phyloP scores from a whole-genome alignment of 352 stramenopile species.

The Globisporangium iwayamae region DNA sequence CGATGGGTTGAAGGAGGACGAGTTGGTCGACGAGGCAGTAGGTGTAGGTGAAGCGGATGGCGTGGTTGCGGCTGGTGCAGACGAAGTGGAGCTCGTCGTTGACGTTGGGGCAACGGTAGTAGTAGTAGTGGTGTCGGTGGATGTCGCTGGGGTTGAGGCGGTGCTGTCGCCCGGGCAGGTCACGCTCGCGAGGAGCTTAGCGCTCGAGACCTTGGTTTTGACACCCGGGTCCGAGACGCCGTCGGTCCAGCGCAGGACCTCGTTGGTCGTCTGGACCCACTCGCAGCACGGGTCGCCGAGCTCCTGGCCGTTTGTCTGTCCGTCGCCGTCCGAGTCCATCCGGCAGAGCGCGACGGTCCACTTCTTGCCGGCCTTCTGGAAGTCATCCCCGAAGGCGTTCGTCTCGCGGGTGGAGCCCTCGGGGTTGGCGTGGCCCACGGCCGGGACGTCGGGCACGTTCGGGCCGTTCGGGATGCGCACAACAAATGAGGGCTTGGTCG shows the following conservation, averaged over 20 bases:
- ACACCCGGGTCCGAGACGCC: slow-evolving; percentile 28
- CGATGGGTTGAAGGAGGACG: not conserved
- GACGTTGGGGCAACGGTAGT: not conserved
- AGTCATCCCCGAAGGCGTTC: slow-evolving; percentile 34
- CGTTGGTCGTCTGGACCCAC: not conserved
- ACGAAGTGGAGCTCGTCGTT: not conserved
- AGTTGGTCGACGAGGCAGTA: not conserved
- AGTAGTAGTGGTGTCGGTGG: not conserved
- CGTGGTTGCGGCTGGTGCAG: not conserved
- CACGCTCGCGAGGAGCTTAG: not conserved
- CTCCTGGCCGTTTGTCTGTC: slow-evolving; percentile 52
- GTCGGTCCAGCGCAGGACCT: slow-evolving; percentile 12
- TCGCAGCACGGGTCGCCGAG: slow-evolving; percentile 37
- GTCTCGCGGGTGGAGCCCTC: slow-evolving; percentile 5
- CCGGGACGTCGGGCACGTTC: slow-evolving; percentile 26
- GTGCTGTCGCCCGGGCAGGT: not conserved
- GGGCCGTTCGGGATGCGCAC: slow-evolving; percentile 36
- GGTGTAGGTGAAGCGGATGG: not conserved
- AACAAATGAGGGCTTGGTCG: slow-evolving; percentile 5
- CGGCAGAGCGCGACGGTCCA: slow-evolving; percentile 37
- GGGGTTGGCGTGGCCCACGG: slow-evolving; percentile 29
- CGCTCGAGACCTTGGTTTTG: slow-evolving; percentile 17
- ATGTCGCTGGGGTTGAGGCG: not conserved
- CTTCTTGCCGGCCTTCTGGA: slow-evolving; percentile 24
- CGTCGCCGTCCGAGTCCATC: slow-evolving; percentile 38